Evolutionary conservation across 2,329 filamentous ascomycete genomes (phyloP), one percentile per base, ranked within the genome.

Genomic region (Calonectria hongkongensis): DNA sequence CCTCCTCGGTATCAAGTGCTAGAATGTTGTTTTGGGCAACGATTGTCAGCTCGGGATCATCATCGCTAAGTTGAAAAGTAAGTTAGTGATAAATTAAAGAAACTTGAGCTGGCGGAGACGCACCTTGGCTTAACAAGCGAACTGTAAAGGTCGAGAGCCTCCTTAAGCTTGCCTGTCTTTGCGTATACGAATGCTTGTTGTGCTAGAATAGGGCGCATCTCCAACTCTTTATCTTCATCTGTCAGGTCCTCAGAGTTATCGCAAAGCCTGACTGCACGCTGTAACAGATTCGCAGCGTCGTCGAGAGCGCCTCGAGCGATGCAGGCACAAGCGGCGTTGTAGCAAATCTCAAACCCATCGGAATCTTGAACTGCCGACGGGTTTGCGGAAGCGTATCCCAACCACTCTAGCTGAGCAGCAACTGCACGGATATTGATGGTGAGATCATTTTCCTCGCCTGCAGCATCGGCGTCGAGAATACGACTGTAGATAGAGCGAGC

Each of bases 291-390:
- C 27, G 91, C 88, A 1, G 91, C 94, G 76, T 91, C 89, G 5
- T 85, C 88, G 45, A 94, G 86, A 77, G 94, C 92, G 9, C 92
- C 93, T 58, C 91, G 88, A 16, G 93, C 93, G 78, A 97, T 92
- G 81, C 90, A 91, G 25, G 89, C 89, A 82, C 94, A 96, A 10
- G 94, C 94, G 28, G 91, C 89, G 82, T 97, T 97, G 85, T 94
- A 97, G 13, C 94, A 92, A 30, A 93, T 92, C 85, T 97, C 95
- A 78, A 97, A 97, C 2, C 92, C 90, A 74, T 95, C 93, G 30
- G 94, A 84, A 78, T 94, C 91, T 73, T 77, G 76, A 27, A 92
- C 91, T 71, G 88, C 86, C 8, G 85, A 84, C 10, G 89, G 86
- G 79, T 90, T 87, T 79, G 73, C 67, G 4, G 73, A 51, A 9